phyloP scores from a whole-genome alignment of 495 filamentous ascomycete species.

The Neurospora discreta region DNA sequence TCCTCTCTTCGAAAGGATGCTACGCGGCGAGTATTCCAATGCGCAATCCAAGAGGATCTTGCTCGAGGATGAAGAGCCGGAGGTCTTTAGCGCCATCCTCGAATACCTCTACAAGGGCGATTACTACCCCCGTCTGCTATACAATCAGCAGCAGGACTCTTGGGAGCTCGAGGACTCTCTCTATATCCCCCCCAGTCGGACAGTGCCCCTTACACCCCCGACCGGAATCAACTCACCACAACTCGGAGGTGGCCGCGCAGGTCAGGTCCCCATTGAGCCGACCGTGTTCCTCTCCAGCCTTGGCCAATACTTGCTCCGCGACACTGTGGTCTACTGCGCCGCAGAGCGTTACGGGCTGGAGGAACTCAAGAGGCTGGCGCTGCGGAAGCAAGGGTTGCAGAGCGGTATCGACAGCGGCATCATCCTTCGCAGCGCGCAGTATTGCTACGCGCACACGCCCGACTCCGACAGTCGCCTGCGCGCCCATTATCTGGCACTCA shows the following conservation, averaged over 20 bases:
- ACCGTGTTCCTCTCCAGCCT: slow-evolving; percentile 58
- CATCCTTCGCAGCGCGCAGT: slow-evolving; percentile 81
- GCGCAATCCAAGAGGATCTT: slow-evolving; percentile 55
- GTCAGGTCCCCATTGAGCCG: slow-evolving; percentile 45
- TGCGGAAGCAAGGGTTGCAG: slow-evolving; percentile 89
- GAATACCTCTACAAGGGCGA: slow-evolving; percentile 93
- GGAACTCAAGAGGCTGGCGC: slow-evolving; percentile 74
- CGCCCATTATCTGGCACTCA: slow-evolving; percentile 88
- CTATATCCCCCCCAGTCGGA: slow-evolving; percentile 10
- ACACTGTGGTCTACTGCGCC: slow-evolving; percentile 86
- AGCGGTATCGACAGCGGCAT: slow-evolving; percentile 72
- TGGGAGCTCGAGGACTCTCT: slow-evolving; percentile 63
- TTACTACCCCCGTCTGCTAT: slow-evolving; percentile 69
- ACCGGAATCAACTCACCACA: slow-evolving; percentile 24
- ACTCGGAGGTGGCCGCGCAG: slow-evolving; percentile 42
- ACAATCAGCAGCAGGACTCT: slow-evolving; percentile 53
- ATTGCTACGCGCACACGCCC: slow-evolving; percentile 87
- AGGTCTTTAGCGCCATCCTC: slow-evolving; percentile 81
- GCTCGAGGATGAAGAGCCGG: slow-evolving; percentile 76
- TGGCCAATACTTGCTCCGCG: slow-evolving; percentile 63
- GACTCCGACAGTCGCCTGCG: slow-evolving; percentile 81
- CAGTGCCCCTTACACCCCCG: slow-evolving; percentile 23
- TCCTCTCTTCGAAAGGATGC: slow-evolving; percentile 62
- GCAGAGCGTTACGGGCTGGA: slow-evolving; percentile 78
- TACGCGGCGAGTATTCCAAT: slow-evolving; percentile 51